phyloP scores from a whole-genome alignment of 352 stramenopile species.

The Phytophthora rubi region DNA sequence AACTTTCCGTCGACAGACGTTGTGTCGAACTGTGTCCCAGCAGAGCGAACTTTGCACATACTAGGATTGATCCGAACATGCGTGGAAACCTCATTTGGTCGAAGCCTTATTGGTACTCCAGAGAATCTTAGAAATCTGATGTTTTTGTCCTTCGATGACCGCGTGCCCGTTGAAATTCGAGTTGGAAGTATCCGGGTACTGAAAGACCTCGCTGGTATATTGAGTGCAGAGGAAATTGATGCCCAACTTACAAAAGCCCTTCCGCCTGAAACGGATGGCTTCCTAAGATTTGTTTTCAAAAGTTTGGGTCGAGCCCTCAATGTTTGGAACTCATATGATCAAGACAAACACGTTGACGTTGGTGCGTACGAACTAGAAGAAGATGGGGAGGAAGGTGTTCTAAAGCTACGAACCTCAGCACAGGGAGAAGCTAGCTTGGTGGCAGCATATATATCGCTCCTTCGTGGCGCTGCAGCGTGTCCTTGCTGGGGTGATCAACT shows the following conservation, averaged over 20 bases:
- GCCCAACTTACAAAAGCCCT: constrained; percentile 42
- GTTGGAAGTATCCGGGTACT: constrained; percentile 56
- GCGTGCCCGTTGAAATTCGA: constrained; percentile 54
- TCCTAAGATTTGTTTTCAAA: constrained; percentile 51
- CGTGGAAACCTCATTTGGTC: constrained; percentile 57
- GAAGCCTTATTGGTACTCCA: constrained; percentile 55
- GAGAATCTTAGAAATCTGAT: constrained; percentile 73
- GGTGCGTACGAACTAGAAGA: constrained; percentile 8
- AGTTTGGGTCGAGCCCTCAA: constrained; percentile 43
- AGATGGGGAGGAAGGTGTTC: constrained; percentile 8
- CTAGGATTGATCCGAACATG: constrained; percentile 71
- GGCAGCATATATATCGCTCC: constrained; percentile 53
- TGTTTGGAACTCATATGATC: constrained; percentile 48
- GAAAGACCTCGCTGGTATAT: constrained; percentile 41
- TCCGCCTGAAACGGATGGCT: constrained; percentile 20
- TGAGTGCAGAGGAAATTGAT: constrained; percentile 48
- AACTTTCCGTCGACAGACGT: constrained; percentile 44
- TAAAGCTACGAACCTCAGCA: constrained; percentile 58
- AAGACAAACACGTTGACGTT: constrained; percentile 16
- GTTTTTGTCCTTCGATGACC: constrained; percentile 56
- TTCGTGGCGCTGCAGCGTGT: constrained; percentile 39
- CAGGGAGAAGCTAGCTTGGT: constrained; percentile 51
- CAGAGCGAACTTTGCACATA: constrained; percentile 71
- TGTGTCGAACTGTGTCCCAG: constrained; percentile 34
- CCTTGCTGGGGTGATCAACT: constrained; percentile 45